Evolutionary conservation across 139 green algal species (phyloP).

Genomic region (Edaphochlamys debaryana): DNA sequence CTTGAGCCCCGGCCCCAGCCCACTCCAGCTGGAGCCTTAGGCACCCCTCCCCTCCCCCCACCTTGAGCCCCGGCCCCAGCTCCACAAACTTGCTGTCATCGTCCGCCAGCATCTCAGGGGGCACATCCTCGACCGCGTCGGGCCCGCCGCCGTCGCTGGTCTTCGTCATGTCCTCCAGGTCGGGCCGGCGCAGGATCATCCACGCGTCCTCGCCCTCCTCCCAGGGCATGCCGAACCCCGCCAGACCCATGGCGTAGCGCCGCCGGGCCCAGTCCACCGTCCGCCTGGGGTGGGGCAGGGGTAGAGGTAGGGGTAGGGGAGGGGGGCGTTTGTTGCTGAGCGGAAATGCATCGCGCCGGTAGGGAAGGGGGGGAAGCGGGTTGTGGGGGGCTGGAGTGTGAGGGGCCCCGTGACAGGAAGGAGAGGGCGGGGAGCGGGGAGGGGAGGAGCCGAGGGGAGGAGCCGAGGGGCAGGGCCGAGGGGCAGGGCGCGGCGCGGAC

Average conservation of each 20-base stretch:
- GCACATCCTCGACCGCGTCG: conserved; percentile 49
- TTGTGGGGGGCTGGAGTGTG: too few relatives aligned
- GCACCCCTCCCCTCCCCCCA: too few relatives aligned
- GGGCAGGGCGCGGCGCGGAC: too few relatives aligned
- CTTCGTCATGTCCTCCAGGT: conserved; percentile 50
- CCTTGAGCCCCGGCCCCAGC: conserved; percentile 51
- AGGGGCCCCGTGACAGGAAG: too few relatives aligned
- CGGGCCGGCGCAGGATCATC: conserved; percentile 47
- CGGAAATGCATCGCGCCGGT: too few relatives aligned
- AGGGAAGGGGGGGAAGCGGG: too few relatives aligned
- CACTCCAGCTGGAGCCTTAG: too few relatives aligned
- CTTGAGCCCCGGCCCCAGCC: conserved; percentile 56
- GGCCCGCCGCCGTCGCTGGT: conserved; percentile 29
- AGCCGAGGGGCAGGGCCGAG: too few relatives aligned
- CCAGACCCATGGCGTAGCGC: conserved; percentile 72
- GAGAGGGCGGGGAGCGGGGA: too few relatives aligned
- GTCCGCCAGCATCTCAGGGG: conserved; percentile 65
- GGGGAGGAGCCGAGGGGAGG: too few relatives aligned
- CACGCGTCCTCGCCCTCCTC: conserved; percentile 60
- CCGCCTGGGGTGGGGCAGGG: conserved; percentile 26
- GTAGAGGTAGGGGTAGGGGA: not conserved
- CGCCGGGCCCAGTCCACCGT: conserved; percentile 66
- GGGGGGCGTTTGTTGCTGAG: too few relatives aligned
- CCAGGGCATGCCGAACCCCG: conserved; percentile 66
- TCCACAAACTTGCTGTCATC: conserved; percentile 64